These are phyloP conservation scores for Blastomyces parvus DNA, from an alignment of 2,329 filamentous ascomycete species.

Conservation along the genomic window DNA sequence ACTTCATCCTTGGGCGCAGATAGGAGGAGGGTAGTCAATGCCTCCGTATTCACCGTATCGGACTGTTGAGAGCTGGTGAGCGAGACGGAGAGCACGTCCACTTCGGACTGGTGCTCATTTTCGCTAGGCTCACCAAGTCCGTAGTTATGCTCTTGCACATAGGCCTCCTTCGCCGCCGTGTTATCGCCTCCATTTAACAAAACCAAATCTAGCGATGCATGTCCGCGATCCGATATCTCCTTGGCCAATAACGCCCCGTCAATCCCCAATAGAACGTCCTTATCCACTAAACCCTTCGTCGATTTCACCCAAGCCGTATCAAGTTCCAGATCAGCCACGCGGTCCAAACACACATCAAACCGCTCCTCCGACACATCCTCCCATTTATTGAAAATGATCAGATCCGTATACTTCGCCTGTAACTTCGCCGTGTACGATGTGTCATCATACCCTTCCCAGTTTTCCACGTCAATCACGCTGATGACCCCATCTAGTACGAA, in stretches of 20 bases:
- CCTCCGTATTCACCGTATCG: conserved; percentile 47
- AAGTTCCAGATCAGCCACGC: conserved; percentile 69
- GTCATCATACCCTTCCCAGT: conserved; percentile 88
- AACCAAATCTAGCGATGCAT: conserved; percentile 17
- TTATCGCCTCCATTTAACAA: conserved; percentile 22
- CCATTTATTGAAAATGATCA: conserved; percentile 92
- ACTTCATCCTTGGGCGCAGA: conserved; percentile 83
- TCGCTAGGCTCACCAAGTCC: conserved; percentile 29
- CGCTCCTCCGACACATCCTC: conserved; percentile 62
- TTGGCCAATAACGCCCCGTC: conserved; percentile 60
- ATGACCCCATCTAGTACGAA: conserved; percentile 81
- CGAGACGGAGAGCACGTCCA: conserved; percentile 81
- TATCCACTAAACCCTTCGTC: conserved; percentile 65
- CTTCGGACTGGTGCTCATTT: conserved; percentile 65
- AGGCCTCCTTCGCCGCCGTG: conserved; percentile 9
- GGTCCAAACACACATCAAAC: conserved; percentile 68
- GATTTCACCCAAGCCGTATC: conserved; percentile 79
- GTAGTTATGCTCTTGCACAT: conserved; percentile 25
- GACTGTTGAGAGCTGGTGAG: conserved; percentile 42
- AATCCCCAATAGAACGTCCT: conserved; percentile 74
- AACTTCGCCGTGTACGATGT: conserved; percentile 80
- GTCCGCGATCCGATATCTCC: conserved; percentile 36
- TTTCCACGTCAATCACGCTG: conserved; percentile 86
- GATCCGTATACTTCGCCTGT: conserved; percentile 80
- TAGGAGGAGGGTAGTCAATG: conserved; percentile 57